phyloP scores from a whole-genome alignment of 768 basidiomycete species.

The Mycena vulgaris region DNA sequence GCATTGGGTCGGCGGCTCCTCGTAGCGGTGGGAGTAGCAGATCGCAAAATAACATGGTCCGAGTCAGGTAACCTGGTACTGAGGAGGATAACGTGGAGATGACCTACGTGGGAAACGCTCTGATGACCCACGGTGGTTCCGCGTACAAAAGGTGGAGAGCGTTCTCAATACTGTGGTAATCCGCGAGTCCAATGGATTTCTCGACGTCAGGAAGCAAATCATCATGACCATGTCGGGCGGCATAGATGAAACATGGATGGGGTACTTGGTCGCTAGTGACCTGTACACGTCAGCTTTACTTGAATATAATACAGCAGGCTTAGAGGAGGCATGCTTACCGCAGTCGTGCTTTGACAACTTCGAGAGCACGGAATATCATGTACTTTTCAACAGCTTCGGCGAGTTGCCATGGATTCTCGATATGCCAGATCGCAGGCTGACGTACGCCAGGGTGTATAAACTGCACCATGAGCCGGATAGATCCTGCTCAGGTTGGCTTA shows the following conservation, averaged over 20 bases:
- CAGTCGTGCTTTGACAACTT: conserved; percentile 27
- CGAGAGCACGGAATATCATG: conserved; percentile 27
- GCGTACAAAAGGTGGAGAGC: conserved; percentile 25
- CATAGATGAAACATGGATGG: conserved; percentile 27
- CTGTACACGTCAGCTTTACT: conserved; percentile 22
- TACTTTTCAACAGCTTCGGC: conserved; percentile 29
- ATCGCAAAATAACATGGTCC: conserved; percentile 21
- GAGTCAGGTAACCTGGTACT: conserved; percentile 18
- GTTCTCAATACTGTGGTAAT: conserved; percentile 24
- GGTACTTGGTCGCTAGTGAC: conserved; percentile 26
- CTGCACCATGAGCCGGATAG: conserved; percentile 26
- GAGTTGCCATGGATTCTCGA: conserved; percentile 22
- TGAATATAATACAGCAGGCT: conserved; percentile 23
- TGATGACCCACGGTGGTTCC: conserved; percentile 30
- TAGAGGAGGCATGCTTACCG: conserved; percentile 23
- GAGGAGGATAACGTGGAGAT: conserved; percentile 15
- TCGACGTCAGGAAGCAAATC: conserved; percentile 27
- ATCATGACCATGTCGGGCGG: conserved; percentile 26
- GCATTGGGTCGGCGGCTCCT: too few species aligned
- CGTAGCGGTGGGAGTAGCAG: too few species aligned
- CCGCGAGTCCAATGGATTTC: conserved; percentile 27
- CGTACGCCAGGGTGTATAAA: conserved; percentile 27
- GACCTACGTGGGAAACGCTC: conserved; percentile 23
- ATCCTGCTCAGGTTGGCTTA: too few species aligned
- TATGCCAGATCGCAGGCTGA: conserved; percentile 26